These are phyloP conservation scores for Chrysosphaeria jannelii DNA, from an alignment of 2,329 filamentous ascomycete species.

Conservation along the genomic window DNA sequence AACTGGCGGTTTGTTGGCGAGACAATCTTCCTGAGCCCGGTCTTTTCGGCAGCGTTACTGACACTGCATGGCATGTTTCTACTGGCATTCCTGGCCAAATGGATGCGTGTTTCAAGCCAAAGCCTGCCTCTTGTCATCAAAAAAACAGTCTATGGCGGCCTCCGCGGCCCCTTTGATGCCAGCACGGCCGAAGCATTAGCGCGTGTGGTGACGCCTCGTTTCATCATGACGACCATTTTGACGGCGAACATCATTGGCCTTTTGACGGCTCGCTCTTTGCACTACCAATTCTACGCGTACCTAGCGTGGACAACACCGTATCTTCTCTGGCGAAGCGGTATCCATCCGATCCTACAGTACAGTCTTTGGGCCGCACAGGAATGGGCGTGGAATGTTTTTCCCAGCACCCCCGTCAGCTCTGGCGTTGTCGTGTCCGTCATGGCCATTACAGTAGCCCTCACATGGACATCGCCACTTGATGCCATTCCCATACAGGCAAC, in stretches of 20 bases:
- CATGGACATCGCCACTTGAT: slow-evolving; percentile 25
- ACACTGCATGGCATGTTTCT: slow-evolving; percentile 34
- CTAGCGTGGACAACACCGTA: slow-evolving; percentile 72
- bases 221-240: slow-evolving; percentile 47
- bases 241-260: slow-evolving; percentile 51
- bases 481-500: slow-evolving; percentile 8
- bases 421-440: slow-evolving; percentile 38
- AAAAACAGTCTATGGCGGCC: slow-evolving; percentile 2
- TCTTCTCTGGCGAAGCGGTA: slow-evolving; percentile 49
- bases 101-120: no score
- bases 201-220: slow-evolving; percentile 33
- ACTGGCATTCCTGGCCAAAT: slow-evolving; percentile 31
- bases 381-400: slow-evolving; percentile 82
- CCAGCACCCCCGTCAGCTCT: slow-evolving; percentile 33
- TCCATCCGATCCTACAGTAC: slow-evolving; percentile 36
- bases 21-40: slow-evolving; percentile 36
- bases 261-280: slow-evolving; percentile 61
- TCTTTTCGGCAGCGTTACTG: slow-evolving; percentile 39
- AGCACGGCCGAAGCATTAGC: slow-evolving; percentile 12
- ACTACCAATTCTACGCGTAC: slow-evolving; percentile 91
- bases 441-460: slow-evolving; percentile 29
- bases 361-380: slow-evolving; percentile 52
- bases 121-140: slow-evolving; percentile 29
- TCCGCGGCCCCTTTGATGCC: slow-evolving; percentile 11
- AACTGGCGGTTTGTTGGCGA: slow-evolving; percentile 95